Conservation (phyloP, 192 early-diverging fungal genomes). For the Funneliformis geosporum region DNA sequence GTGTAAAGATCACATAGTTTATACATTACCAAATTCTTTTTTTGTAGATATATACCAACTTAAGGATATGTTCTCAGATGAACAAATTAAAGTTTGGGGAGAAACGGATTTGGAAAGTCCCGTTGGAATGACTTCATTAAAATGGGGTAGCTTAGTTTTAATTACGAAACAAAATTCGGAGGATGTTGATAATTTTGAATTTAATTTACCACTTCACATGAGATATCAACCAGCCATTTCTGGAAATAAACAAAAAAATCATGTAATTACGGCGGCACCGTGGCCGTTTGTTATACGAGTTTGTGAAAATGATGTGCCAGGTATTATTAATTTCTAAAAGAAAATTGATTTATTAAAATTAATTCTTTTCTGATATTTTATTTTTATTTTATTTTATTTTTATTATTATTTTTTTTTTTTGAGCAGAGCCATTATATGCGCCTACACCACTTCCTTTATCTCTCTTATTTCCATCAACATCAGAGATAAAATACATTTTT, state of each 20-base stretch:
- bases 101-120: slow-evolving; percentile 14
- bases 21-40: slow-evolving; percentile 13
- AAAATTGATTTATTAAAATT: neutral
- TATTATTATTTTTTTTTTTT: neutral
- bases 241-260: neutral
- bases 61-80: neutral
- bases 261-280: neutral
- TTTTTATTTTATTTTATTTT: too few relatives aligned
- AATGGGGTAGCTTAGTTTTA: slow-evolving; percentile 1
- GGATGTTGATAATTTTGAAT: neutral
- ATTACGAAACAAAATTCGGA: neutral
- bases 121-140: neutral
- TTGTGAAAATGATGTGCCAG: neutral
- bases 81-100: neutral
- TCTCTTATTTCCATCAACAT: neutral
- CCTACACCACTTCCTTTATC: slow-evolving; percentile 3
- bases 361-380: neutral
- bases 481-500: slow-evolving; percentile 3
- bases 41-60: slow-evolving; percentile 9
- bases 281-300: neutral
- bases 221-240: slow-evolving; percentile 15
- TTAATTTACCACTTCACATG: slow-evolving; percentile 2
- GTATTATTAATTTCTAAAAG: neutral
- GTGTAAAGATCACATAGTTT: neutral
- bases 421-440: slow-evolving; percentile 6